phyloP scores from a whole-genome alignment of 192 early-diverging fungal species.

The Coemansia sp. region DNA sequence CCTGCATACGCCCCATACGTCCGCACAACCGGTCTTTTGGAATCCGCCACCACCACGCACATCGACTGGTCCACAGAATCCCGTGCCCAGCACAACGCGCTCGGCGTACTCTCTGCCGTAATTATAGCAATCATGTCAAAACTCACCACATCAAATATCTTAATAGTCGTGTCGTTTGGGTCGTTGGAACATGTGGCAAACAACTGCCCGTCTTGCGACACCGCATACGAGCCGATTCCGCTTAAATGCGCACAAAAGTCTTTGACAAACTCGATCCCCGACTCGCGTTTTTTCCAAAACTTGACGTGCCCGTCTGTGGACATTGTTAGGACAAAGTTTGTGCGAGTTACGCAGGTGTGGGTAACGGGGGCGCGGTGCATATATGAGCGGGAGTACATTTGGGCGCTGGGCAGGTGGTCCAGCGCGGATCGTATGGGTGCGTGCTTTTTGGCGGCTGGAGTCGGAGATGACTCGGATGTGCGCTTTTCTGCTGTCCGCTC shows the following conservation, averaged over 20 bases:
- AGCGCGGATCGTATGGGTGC: slow-evolving; percentile 29
- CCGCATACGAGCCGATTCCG: slow-evolving; percentile 56
- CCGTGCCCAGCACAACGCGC: slow-evolving; percentile 81
- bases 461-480: not conserved
- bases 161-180: slow-evolving; percentile 80
- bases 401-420: slow-evolving; percentile 76
- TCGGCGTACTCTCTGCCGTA: slow-evolving; percentile 73
- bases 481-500: not conserved
- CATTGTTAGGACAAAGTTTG: slow-evolving; percentile 92
- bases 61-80: slow-evolving; percentile 81
- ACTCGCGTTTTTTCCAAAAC: slow-evolving; percentile 95
- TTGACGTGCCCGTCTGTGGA: slow-evolving; percentile 96
- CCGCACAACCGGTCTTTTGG: slow-evolving; percentile 66
- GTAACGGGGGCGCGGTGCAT: slow-evolving; percentile 95
- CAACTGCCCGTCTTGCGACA: slow-evolving; percentile 74
- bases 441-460: not conserved
- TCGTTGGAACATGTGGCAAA: slow-evolving; percentile 66
- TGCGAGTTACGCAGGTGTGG: slow-evolving; percentile 71
- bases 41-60: slow-evolving; percentile 81
- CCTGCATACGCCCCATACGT: slow-evolving; percentile 82
- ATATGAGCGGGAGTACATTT: slow-evolving; percentile 91
- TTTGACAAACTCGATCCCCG: slow-evolving; percentile 98
- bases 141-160: slow-evolving; percentile 94
- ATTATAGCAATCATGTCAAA: slow-evolving; percentile 99
- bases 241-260: slow-evolving; percentile 88